A percentile compares a stretch with the other conserved stretches of the same genome.
These are phyloP conservation scores for Wickerhamomyces subpelliculosus DNA, from an alignment of 805 yeast genomes.

Conservation along the genomic window DNA sequence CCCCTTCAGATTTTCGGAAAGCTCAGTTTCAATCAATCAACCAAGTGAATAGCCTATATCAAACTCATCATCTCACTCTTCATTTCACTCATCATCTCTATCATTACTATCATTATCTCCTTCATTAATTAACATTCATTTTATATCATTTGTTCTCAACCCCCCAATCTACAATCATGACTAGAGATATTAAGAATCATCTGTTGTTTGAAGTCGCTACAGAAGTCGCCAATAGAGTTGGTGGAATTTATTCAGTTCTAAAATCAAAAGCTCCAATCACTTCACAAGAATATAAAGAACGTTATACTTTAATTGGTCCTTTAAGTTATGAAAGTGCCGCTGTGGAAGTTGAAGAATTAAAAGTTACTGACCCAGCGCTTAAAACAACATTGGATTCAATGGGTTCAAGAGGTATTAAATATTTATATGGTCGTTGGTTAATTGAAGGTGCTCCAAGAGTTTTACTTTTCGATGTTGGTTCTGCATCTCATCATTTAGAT, in stretches of 20 bases:
- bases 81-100: too few relatives aligned
- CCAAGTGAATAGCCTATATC: too few relatives aligned
- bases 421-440: constrained; percentile 91
- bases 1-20: too few relatives aligned
- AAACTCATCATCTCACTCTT: too few relatives aligned
- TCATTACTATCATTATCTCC: too few relatives aligned
- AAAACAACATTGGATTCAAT: constrained; percentile 66
- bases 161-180: constrained; percentile 35
- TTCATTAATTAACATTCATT: too few relatives aligned
- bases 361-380: constrained; percentile 47
- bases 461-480: constrained; percentile 74
- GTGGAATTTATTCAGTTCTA: constrained; percentile 94
- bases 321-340: constrained; percentile 66
- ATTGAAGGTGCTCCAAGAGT: constrained; percentile 98
- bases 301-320: constrained; percentile 86
- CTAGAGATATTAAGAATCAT: constrained; percentile 83
- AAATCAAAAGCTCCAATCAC: constrained; percentile 97
- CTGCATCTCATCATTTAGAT: constrained; percentile 63
- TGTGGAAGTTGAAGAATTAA: constrained; percentile 75
- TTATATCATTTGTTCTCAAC: too few relatives aligned
- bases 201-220: constrained; percentile 91
- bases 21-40: too few relatives aligned
- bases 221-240: constrained; percentile 95
- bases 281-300: constrained; percentile 82
- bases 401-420: constrained; percentile 74